Conservation (phyloP, 176 grass and related monocot genomes). For the Bolboschoenus planiculmis region DNA sequence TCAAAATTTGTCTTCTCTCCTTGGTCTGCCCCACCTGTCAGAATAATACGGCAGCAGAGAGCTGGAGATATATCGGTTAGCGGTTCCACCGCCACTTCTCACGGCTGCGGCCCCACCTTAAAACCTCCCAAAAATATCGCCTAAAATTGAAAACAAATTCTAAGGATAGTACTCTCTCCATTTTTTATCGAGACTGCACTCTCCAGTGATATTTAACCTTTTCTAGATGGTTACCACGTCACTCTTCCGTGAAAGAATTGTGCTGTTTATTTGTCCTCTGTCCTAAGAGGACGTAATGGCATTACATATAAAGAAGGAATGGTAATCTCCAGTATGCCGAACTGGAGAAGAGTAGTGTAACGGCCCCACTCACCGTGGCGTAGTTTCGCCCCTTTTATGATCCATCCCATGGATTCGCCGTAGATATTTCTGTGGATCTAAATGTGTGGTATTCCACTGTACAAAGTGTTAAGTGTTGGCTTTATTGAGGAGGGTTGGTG, state of each 20-base stretch:
- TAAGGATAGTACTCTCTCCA: neutral
- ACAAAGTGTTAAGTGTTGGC: neutral
- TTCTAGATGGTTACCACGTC: neutral
- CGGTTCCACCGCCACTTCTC: slow-evolving; percentile 7
- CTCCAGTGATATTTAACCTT: neutral
- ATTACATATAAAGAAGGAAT: neutral
- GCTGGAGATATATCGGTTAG: neutral
- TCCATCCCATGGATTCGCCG: neutral
- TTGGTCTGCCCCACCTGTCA: neutral
- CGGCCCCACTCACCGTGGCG: neutral
- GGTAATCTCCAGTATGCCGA: neutral
- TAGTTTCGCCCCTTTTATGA: neutral
- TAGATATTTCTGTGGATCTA: neutral
- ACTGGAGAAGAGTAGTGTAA: neutral
- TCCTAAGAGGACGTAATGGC: neutral
- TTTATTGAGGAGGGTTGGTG: neutral
- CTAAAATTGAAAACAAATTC: slow-evolving; percentile 1
- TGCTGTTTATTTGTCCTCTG: neutral
- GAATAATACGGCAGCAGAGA: neutral
- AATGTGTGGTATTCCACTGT: neutral
- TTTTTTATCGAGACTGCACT: neutral
- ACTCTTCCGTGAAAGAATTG: neutral
- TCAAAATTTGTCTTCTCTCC: neutral
- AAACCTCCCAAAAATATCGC: neutral
- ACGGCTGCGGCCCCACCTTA: neutral